A percentile compares a stretch with the other conserved stretches of the same genome.
Evolutionary conservation across 139 green algal species (phyloP).

Genomic region (Trebouxia sp.): DNA sequence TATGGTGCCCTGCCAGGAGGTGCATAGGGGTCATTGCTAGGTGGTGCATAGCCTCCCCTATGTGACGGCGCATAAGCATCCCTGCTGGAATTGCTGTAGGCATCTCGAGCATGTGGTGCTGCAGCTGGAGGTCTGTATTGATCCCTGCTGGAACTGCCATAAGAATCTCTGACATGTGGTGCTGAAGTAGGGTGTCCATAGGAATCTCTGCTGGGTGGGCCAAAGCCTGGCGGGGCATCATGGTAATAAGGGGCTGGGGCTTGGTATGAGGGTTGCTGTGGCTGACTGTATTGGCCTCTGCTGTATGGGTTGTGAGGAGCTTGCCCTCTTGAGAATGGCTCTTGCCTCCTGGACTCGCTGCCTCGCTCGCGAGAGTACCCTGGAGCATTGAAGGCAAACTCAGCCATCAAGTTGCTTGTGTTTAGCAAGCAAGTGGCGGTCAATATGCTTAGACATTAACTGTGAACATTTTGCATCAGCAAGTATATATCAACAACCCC

Average conservation of each 20-base stretch:
- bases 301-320: not conserved
- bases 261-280: not conserved
- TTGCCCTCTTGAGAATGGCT: not conserved
- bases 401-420: too few relatives aligned
- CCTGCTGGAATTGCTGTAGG: too few relatives aligned
- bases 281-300: not conserved
- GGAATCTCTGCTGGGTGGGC: not conserved
- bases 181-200: not conserved
- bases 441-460: too few relatives aligned
- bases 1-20: not conserved
- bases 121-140: not conserved
- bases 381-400: too few relatives aligned
- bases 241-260: not conserved
- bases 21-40: not conserved
- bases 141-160: not conserved
- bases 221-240: not conserved
- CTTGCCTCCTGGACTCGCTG: not conserved
- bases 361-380: not conserved
- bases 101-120: not conserved
- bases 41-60: not conserved
- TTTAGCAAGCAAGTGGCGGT: too few relatives aligned
- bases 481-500: too few relatives aligned
- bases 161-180: not conserved
- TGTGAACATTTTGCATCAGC: too few relatives aligned
- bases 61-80: constrained; percentile 1